phyloP scores from a whole-genome alignment of 2,329 filamentous ascomycete species.

The Alternaria panax region DNA sequence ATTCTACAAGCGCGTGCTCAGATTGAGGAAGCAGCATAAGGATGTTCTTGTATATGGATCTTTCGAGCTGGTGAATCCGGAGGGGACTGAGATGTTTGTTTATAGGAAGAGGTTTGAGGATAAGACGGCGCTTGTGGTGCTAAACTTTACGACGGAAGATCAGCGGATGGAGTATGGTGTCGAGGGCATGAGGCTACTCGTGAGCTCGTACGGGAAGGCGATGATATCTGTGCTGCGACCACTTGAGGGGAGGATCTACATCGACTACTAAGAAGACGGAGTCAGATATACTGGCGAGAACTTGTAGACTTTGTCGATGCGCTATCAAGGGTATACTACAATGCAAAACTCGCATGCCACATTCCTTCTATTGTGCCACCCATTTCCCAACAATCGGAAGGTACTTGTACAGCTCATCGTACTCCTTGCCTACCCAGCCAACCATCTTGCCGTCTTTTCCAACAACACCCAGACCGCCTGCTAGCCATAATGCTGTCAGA shows the following conservation, averaged over 20 bases:
- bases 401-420: conserved; percentile 74
- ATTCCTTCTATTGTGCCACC: conserved; percentile 44
- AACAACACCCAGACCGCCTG: conserved; percentile 79
- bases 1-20: conserved; percentile 69
- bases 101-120: conserved; percentile 47
- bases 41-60: conserved; percentile 73
- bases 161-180: conserved; percentile 14
- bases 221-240: conserved; percentile 36
- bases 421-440: conserved; percentile 82
- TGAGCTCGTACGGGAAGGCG: conserved; percentile 50
- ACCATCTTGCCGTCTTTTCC: conserved; percentile 72
- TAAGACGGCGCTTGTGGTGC: conserved; percentile 42
- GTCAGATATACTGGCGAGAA: background rate
- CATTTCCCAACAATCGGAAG: conserved; percentile 65
- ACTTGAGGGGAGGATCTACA: conserved; percentile 50
- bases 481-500: conserved; percentile 75
- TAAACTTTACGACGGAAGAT: conserved; percentile 48
- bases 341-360: conserved; percentile 16
- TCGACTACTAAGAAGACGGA: conserved; percentile 31
- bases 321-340: conserved; percentile 32
- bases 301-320: background rate
- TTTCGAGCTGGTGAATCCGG: conserved; percentile 63
- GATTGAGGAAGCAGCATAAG: conserved; percentile 65
- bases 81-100: conserved; percentile 63
- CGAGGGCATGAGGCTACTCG: conserved; percentile 51